A percentile compares a stretch with the other conserved stretches of the same genome.
Conservation (phyloP, 192 early-diverging fungal genomes). For the Chytriomyces sp. region DNA sequence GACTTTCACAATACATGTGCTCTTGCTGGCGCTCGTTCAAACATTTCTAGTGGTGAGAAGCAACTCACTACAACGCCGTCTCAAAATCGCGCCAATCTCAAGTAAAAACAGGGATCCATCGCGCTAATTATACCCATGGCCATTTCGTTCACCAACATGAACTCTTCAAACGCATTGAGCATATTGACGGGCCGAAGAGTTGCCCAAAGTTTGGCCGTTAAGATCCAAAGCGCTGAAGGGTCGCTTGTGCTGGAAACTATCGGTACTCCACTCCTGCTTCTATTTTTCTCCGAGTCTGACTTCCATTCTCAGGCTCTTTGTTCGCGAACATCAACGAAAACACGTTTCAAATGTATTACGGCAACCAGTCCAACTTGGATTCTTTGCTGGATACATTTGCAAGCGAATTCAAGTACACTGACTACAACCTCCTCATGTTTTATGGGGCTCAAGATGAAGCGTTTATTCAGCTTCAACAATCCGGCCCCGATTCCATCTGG, state of each 20-base stretch:
- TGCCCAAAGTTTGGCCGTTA: not conserved
- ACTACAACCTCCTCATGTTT: not conserved
- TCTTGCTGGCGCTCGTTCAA: not conserved
- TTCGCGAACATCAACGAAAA: not conserved
- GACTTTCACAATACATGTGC: not conserved
- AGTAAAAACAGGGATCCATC: not conserved
- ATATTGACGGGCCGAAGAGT: not conserved
- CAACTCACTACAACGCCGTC: not conserved
- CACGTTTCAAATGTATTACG: not conserved
- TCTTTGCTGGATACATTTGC: not conserved
- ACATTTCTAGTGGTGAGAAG: slow-evolving; percentile 4
- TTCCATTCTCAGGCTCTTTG: too few relatives aligned
- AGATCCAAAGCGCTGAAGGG: not conserved
- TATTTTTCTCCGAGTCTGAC: too few relatives aligned
- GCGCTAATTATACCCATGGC: not conserved
- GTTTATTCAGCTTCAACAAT: not conserved
- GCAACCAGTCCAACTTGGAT: not conserved
- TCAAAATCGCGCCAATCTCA: not conserved
- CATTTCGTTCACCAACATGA: not conserved
- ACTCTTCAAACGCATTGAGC: not conserved
- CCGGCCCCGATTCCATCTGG: not conserved
- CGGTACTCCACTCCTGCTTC: too few relatives aligned
- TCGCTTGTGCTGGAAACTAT: not conserved
- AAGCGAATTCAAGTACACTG: not conserved
- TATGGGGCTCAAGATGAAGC: not conserved